These are phyloP conservation scores for Trypanosoma cruzi DNA, from an alignment of 208 protist species.

Conservation along the genomic window DNA sequence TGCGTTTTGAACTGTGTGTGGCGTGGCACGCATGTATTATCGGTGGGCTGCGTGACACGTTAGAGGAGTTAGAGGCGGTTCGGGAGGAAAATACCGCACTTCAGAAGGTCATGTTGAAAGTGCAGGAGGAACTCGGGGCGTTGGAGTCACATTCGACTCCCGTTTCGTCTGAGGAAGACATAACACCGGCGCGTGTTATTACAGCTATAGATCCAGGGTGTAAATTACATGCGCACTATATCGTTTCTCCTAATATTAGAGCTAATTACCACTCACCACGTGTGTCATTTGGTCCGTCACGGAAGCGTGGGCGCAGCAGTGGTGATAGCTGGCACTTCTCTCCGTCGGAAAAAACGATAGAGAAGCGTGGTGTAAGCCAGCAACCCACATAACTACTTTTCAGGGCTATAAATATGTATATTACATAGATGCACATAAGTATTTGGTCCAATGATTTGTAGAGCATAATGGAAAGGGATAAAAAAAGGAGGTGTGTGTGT, in stretches of 20 bases:
- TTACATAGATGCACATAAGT: too few relatives aligned
- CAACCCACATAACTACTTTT: constrained; percentile 1
- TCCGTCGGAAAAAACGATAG: neutral
- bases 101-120: constrained; percentile 46
- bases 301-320: constrained; percentile 17
- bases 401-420: too few relatives aligned
- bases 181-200: constrained; percentile 26
- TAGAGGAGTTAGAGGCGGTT: constrained; percentile 16
- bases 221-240: constrained; percentile 21
- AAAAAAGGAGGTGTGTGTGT: neutral
- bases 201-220: constrained; percentile 11
- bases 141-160: neutral
- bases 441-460: too few relatives aligned
- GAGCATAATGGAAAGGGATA: too few relatives aligned
- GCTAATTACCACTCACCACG: constrained; percentile 1
- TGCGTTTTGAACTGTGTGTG: constrained; percentile 3
- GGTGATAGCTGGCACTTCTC: constrained; percentile 9
- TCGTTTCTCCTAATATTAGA: neutral
- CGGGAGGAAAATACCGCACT: constrained; percentile 33
- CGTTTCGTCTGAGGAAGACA: neutral
- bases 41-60: constrained; percentile 16
- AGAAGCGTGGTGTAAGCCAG: neutral
- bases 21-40: constrained; percentile 14
- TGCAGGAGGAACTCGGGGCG: constrained; percentile 41
- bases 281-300: constrained; percentile 1